Evolutionary conservation across 164 flowering plant genomes (phyloP).

Genomic region (Umbilicus rupestris): DNA sequence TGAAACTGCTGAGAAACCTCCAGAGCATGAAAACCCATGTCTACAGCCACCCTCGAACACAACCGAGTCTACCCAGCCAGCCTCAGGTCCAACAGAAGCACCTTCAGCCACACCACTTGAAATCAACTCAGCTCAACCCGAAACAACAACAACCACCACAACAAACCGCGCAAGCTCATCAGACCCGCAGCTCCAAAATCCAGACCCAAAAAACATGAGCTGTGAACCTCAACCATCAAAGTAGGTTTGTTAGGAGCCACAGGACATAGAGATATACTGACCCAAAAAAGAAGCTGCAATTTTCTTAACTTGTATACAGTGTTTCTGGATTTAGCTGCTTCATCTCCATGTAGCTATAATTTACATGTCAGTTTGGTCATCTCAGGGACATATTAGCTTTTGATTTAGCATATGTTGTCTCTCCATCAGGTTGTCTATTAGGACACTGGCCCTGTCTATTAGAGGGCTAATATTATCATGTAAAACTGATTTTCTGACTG

Average conservation of each 20-base stretch:
- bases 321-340: too few species aligned
- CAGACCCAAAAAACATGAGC: not conserved
- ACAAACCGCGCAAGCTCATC: not conserved
- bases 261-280: not conserved
- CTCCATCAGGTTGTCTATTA: too few species aligned
- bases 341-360: too few species aligned
- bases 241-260: not conserved
- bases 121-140: not conserved
- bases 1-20: slow-evolving; percentile 32
- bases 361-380: too few species aligned
- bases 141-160: not conserved
- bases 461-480: too few species aligned
- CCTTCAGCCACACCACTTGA: not conserved
- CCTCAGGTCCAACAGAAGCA: not conserved
- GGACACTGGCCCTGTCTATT: too few species aligned
- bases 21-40: slow-evolving; percentile 19
- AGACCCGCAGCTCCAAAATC: not conserved
- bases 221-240: not conserved
- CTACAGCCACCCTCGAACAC: slow-evolving; percentile 9
- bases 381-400: too few species aligned
- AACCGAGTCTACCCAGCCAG: not conserved
- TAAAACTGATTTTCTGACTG: too few species aligned
- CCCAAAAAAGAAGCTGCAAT: not conserved
- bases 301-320: too few species aligned
- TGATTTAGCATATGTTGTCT: too few species aligned